Percentiles rank a stretch among this genome's conserved stretches.
phyloP scores from a whole-genome alignment of 2,329 filamentous ascomycete genomes.

The Exophiala oligosperma region DNA sequence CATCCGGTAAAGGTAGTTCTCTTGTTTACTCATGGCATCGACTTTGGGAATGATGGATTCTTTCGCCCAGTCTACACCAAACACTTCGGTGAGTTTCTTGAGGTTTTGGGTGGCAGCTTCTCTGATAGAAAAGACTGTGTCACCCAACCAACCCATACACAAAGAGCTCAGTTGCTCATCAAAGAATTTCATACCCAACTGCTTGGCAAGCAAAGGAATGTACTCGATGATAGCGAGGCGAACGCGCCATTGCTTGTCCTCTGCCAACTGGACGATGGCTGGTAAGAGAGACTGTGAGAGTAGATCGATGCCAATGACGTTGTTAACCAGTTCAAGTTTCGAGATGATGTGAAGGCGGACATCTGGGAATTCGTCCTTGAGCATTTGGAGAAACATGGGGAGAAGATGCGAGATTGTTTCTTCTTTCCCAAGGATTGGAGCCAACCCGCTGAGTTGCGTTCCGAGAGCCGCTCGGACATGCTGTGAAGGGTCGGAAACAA shows the following conservation, averaged over 20 bases:
- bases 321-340: conserved; percentile 98
- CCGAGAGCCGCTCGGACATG: conserved; percentile 94
- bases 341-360: conserved; percentile 98
- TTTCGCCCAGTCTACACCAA: conserved; percentile 96
- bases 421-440: conserved; percentile 95
- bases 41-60: conserved; percentile 98
- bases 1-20: conserved; percentile 99
- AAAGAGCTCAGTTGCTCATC: conserved; percentile 93
- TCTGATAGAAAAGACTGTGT: conserved; percentile 97
- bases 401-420: conserved; percentile 97
- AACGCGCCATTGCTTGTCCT: conserved; percentile 95
- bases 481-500: conserved; percentile 93
- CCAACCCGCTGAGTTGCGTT: conserved; percentile 94
- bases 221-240: conserved; percentile 98
- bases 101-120: conserved; percentile 97
- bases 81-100: conserved; percentile 98
- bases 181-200: conserved; percentile 96
- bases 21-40: conserved; percentile 95
- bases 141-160: conserved; percentile 98
- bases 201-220: conserved; percentile 91
- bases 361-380: conserved; percentile 98
- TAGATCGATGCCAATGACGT: conserved; percentile 97
- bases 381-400: conserved; percentile 98
- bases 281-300: conserved; percentile 95
- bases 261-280: conserved; percentile 93